These are phyloP conservation scores for Salix exigua DNA, from an alignment of 345 rosid genomes.

Conservation along the genomic window DNA sequence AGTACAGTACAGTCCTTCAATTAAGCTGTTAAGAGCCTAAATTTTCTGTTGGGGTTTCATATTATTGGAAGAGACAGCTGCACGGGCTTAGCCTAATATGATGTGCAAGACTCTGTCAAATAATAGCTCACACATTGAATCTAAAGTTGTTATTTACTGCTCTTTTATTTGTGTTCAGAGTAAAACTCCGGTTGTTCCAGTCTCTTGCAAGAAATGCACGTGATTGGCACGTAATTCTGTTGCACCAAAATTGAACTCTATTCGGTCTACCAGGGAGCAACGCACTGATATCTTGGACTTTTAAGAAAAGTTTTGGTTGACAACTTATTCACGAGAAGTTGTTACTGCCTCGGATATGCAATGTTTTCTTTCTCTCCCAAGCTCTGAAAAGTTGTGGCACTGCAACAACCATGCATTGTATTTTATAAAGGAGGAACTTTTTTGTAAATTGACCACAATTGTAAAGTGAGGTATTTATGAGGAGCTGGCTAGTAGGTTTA, in stretches of 20 bases:
- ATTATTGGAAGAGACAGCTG: not conserved
- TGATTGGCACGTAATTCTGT: no score
- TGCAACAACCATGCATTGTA: not conserved
- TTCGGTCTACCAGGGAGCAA: not conserved
- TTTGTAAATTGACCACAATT: not conserved
- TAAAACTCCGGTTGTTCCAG: no score
- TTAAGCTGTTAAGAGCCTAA: not conserved
- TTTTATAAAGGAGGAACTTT: not conserved
- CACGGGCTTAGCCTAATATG: not conserved
- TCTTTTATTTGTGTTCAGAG: not conserved
- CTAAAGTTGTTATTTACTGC: not conserved
- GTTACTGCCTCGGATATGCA: not conserved
- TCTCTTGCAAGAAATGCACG: no score
- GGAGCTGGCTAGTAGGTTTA: constrained; percentile 24
- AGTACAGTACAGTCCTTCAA: not conserved
- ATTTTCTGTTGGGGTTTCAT: not conserved
- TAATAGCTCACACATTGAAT: not conserved
- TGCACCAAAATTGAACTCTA: not conserved
- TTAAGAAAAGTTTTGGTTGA: not conserved
- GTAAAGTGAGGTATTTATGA: constrained; percentile 16
- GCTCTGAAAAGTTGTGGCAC: not conserved
- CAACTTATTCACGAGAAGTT: constrained; percentile 12
- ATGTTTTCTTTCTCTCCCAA: not conserved
- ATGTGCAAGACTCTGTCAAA: not conserved
- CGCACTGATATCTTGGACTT: not conserved